phyloP scores from a whole-genome alignment of 768 basidiomycete species.

The Cyclocybe cylindracea region DNA sequence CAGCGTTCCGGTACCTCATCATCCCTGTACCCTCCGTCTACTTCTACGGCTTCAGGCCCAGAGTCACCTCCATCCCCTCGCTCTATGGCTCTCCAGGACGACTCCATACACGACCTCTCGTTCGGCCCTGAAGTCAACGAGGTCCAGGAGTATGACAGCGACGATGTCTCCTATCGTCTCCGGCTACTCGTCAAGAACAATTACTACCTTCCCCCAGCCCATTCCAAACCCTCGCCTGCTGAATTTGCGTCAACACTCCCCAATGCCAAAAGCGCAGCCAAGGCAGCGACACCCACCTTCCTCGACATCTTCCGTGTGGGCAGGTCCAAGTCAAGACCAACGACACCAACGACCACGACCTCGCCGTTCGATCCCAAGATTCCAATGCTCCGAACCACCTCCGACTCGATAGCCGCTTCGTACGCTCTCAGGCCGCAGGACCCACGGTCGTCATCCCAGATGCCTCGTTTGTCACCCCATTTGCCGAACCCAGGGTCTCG shows the following conservation, averaged over 20 bases:
- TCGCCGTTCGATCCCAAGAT: conserved; percentile 36
- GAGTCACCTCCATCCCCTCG: conserved; percentile 67
- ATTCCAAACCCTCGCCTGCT: conserved; percentile 74
- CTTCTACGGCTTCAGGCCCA: conserved; percentile 61
- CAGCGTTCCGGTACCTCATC: conserved; percentile 71
- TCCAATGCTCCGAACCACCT: conserved; percentile 63
- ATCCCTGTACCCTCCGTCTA: conserved; percentile 76
- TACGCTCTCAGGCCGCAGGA: conserved; percentile 31
- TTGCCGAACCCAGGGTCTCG: conserved; percentile 28
- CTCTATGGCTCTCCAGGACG: conserved; percentile 47
- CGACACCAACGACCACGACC: conserved; percentile 41
- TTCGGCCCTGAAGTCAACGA: conserved; percentile 51
- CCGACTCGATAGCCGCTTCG: conserved; percentile 59
- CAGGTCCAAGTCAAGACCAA: conserved; percentile 65
- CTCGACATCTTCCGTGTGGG: conserved; percentile 73
- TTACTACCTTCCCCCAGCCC: conserved; percentile 88
- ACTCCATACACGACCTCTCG: conserved; percentile 45
- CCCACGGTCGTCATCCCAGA: conserved; percentile 36
- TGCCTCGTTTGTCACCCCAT: conserved; percentile 34
- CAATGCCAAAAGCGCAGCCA: conserved; percentile 42
- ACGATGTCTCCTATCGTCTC: conserved; percentile 85
- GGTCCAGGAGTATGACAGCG: conserved; percentile 56
- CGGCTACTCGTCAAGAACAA: conserved; percentile 84
- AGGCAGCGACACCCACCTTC: conserved; percentile 54
- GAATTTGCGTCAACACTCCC: conserved; percentile 50